A percentile compares a stretch with the other conserved stretches of the same genome.
Evolutionary conservation across 371 early-diverging fungal genomes (phyloP).

Genomic region (Mucor racemosus): DNA sequence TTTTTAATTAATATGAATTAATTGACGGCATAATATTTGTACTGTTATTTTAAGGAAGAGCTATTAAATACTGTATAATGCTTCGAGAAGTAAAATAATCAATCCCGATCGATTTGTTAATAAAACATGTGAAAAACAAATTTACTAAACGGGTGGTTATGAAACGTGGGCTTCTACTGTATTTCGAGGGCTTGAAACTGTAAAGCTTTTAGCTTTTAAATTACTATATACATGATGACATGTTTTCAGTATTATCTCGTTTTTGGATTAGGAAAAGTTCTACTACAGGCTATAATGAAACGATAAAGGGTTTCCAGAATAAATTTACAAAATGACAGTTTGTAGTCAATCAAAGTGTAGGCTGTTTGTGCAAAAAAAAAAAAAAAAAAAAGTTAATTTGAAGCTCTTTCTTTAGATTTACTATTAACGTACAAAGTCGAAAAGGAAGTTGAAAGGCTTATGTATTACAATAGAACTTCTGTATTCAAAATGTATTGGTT

Average conservation of each 20-base stretch:
- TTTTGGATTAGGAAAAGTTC: too few species aligned
- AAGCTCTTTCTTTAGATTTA: conserved; percentile 1
- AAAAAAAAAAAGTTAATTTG: background rate
- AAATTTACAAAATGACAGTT: too few species aligned
- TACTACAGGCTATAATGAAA: too few species aligned
- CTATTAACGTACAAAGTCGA: background rate
- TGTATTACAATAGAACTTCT: conserved; percentile 1
- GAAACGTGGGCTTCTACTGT: conserved; percentile 7
- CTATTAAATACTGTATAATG: background rate
- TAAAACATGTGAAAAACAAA: conserved; percentile 3
- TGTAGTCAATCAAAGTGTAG: too few species aligned
- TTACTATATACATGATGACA: background rate
- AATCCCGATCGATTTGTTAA: background rate
- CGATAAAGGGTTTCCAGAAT: too few species aligned
- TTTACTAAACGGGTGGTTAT: background rate
- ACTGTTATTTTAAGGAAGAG: too few species aligned
- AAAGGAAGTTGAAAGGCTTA: background rate
- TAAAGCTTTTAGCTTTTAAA: background rate
- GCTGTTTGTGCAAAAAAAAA: background rate
- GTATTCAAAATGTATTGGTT: conserved; percentile 8
- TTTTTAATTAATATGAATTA: background rate
- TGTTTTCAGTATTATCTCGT: background rate
- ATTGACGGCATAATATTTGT: too few species aligned
- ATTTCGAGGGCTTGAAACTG: background rate
- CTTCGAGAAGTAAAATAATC: background rate